Conservation (phyloP, 2,329 filamentous ascomycete genomes). For the Pestalotiopsis fici region DNA sequence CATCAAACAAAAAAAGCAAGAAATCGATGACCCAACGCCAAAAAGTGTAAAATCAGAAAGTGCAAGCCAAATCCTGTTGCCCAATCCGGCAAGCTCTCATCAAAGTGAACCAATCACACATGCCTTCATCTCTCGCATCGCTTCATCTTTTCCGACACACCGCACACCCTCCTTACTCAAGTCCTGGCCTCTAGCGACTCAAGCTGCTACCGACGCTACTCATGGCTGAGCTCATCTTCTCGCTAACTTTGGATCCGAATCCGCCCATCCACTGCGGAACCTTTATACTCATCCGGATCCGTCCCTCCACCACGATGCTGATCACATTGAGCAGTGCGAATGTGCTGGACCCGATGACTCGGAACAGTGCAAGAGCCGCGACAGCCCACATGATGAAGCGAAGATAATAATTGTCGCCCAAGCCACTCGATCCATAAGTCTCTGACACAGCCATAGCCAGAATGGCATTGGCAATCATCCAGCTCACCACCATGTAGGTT, state of each 20-base stretch:
- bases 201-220: conserved; percentile 49
- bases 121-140: background rate
- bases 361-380: conserved; percentile 82
- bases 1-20: background rate
- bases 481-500: conserved; percentile 95
- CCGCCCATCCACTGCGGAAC: conserved; percentile 46
- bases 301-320: conserved; percentile 84
- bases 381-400: conserved; percentile 93
- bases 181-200: conserved; percentile 22
- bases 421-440: conserved; percentile 71
- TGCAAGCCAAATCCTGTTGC: background rate
- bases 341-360: conserved; percentile 77
- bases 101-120: background rate
- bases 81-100: background rate
- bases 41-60: background rate
- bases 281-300: conserved; percentile 63
- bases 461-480: conserved; percentile 90
- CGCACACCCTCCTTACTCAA: background rate
- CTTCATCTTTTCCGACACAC: background rate
- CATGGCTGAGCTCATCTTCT: conserved; percentile 46
- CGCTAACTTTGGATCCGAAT: conserved; percentile 43
- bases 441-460: conserved; percentile 93
- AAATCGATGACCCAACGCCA: background rate
- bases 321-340: conserved; percentile 85
- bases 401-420: conserved; percentile 86